phyloP scores from a whole-genome alignment of 768 basidiomycete genomes.

The Lactarius quietus region DNA sequence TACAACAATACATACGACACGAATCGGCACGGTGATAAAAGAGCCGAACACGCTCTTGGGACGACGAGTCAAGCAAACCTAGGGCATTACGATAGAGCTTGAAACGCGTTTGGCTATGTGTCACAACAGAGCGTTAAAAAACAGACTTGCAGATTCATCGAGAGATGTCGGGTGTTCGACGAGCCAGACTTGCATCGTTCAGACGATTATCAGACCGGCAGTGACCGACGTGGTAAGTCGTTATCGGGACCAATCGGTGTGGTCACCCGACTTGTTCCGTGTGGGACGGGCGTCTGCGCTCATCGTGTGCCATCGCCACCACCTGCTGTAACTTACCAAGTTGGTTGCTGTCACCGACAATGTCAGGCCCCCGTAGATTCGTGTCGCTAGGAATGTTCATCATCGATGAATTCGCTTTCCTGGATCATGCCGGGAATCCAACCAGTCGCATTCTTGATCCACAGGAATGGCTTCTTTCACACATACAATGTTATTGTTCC shows the following conservation, averaged over 20 bases:
- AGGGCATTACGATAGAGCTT: constrained; percentile 66
- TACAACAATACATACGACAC: constrained; percentile 49
- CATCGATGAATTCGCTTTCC: constrained; percentile 72
- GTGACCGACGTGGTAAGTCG: neutral
- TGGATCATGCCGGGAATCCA: constrained; percentile 51
- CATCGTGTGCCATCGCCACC: neutral
- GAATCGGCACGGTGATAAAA: constrained; percentile 74
- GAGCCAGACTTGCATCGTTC: constrained; percentile 21
- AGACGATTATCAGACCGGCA: neutral
- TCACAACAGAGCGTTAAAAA: neutral
- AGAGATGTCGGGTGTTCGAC: constrained; percentile 22
- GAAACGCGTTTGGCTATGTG: neutral
- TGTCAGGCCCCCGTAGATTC: constrained; percentile 35
- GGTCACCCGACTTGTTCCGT: neutral
- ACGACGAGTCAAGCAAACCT: constrained; percentile 51
- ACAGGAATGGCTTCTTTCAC: constrained; percentile 43
- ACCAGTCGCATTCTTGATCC: constrained; percentile 40
- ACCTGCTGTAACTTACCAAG: no score
- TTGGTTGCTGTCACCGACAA: neutral
- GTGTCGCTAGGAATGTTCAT: constrained; percentile 89
- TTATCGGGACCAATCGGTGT: neutral
- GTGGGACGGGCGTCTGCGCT: no score
- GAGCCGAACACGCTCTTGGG: constrained; percentile 52
- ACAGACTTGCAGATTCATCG: constrained; percentile 17
- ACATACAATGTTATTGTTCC: neutral